These are phyloP conservation scores for Tephrocybe sp. DNA, from an alignment of 768 basidiomycete genomes.

Conservation along the genomic window DNA sequence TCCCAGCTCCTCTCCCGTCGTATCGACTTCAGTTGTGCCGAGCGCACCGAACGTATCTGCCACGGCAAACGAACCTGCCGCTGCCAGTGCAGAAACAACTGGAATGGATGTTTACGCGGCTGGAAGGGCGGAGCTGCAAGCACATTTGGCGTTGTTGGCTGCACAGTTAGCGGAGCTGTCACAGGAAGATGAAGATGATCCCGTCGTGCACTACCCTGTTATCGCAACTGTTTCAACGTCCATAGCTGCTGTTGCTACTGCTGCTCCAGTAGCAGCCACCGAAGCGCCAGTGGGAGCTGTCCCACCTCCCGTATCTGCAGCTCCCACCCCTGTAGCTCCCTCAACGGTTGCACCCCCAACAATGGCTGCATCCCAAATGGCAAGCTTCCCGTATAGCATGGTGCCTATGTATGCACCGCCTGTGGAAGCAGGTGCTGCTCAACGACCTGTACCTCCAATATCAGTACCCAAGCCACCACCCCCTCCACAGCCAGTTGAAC, in stretches of 20 bases:
- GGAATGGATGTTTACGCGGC: slow-evolving; percentile 5
- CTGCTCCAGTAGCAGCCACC: not conserved
- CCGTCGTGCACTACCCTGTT: slow-evolving; percentile 14
- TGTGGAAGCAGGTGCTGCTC: not conserved
- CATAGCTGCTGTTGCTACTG: not conserved
- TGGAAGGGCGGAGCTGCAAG: slow-evolving; percentile 65
- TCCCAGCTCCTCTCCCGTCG: slow-evolving; percentile 2
- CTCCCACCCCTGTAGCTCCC: not conserved
- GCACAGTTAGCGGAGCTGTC: slow-evolving; percentile 72
- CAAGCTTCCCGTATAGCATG: not conserved
- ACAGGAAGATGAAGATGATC: slow-evolving; percentile 36
- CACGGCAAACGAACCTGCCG: not conserved
- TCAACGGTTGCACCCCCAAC: not conserved
- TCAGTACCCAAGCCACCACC: not conserved
- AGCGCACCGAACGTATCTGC: not conserved
- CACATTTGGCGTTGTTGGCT: slow-evolving; percentile 69
- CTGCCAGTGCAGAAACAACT: not conserved
- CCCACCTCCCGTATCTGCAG: not conserved
- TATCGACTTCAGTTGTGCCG: not conserved
- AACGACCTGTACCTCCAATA: not conserved
- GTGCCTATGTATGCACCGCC: not conserved
- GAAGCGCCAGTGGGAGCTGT: not conserved
- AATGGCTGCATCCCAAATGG: not conserved
- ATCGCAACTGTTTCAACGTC: not conserved
- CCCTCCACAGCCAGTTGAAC: not conserved